Evolutionary conservation across 1,284 basidiomycete genomes (phyloP).

Genomic region (Microbotryum lychnidis-dioicae): DNA sequence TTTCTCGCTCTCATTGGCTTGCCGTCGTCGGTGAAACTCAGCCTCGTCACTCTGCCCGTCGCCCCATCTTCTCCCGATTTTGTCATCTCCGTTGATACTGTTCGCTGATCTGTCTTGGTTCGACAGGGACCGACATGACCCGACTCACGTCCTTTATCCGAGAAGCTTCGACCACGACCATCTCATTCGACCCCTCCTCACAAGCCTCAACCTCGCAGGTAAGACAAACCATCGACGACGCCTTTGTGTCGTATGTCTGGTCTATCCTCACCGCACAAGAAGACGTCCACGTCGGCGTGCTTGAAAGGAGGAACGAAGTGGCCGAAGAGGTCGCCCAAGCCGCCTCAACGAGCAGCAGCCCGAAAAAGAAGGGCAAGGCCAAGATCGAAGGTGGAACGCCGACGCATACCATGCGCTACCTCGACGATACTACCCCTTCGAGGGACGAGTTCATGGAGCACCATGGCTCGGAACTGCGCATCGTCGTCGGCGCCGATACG

Average conservation of each 20-base stretch:
- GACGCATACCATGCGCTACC: conserved; percentile 29
- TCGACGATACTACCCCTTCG: conserved; percentile 43
- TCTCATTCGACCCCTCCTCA: conserved; percentile 38
- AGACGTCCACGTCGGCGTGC: background rate
- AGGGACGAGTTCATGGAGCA: conserved; percentile 44
- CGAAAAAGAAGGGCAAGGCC: conserved; percentile 48
- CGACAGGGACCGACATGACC: conserved; percentile 58
- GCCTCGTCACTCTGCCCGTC: background rate
- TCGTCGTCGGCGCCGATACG: conserved; percentile 63
- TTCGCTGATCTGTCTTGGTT: background rate
- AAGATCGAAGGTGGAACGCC: background rate
- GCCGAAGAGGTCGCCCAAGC: background rate
- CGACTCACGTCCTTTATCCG: conserved; percentile 59
- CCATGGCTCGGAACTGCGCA: conserved; percentile 50
- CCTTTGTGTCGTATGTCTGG: conserved; percentile 72
- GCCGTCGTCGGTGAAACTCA: conserved; percentile 1
- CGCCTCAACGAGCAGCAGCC: conserved; percentile 22
- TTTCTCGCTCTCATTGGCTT: no score
- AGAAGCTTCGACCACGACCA: conserved; percentile 49
- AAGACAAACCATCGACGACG: conserved; percentile 58
- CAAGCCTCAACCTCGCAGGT: conserved; percentile 34
- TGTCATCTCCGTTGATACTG: no score
- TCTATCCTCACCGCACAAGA: conserved; percentile 54
- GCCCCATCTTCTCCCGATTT: no score
- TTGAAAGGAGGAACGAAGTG: background rate